Conservation (phyloP, 345 rosid genomes). For the Orychophragmus violaceus region DNA sequence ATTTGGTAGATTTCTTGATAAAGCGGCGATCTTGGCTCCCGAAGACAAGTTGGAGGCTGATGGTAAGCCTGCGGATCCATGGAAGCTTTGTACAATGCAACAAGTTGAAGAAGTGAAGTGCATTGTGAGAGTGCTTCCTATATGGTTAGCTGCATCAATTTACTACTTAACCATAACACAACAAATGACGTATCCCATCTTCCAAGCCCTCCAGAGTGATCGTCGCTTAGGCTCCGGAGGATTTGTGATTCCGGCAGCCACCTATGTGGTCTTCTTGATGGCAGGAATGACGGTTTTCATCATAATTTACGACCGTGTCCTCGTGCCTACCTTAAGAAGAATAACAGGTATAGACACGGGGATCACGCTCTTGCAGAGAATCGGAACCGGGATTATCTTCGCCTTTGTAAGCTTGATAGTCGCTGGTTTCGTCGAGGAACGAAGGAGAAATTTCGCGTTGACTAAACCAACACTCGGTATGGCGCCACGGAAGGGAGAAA, state of each 20-base stretch:
- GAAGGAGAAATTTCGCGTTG: conserved; percentile 36
- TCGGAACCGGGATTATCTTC: conserved; percentile 42
- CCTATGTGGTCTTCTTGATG: conserved; percentile 52
- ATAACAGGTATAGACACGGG: conserved; percentile 42
- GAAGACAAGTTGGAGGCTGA: conserved; percentile 37
- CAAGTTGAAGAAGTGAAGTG: conserved; percentile 77
- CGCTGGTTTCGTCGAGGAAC: conserved; percentile 40
- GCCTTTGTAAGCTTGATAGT: conserved; percentile 33
- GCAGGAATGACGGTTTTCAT: conserved; percentile 44
- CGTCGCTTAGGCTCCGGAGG: conserved; percentile 36
- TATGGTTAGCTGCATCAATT: conserved; percentile 47
- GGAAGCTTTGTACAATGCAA: conserved; percentile 59
- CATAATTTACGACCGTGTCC: conserved; percentile 42
- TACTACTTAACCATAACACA: conserved; percentile 37
- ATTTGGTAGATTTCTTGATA: conserved; percentile 45
- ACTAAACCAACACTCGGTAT: conserved; percentile 45
- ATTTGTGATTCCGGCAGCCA: conserved; percentile 53
- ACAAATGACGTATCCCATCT: conserved; percentile 49
- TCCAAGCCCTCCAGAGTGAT: conserved; percentile 59
- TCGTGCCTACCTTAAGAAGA: conserved; percentile 38
- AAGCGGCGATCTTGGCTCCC: conserved; percentile 43
- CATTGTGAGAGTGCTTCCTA: conserved; percentile 49
- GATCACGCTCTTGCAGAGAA: conserved; percentile 39
- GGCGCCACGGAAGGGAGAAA: conserved; percentile 37
- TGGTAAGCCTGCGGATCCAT: conserved; percentile 48